Conservation (phyloP, 139 green algal species). For the Desmodesmus armatus region DNA sequence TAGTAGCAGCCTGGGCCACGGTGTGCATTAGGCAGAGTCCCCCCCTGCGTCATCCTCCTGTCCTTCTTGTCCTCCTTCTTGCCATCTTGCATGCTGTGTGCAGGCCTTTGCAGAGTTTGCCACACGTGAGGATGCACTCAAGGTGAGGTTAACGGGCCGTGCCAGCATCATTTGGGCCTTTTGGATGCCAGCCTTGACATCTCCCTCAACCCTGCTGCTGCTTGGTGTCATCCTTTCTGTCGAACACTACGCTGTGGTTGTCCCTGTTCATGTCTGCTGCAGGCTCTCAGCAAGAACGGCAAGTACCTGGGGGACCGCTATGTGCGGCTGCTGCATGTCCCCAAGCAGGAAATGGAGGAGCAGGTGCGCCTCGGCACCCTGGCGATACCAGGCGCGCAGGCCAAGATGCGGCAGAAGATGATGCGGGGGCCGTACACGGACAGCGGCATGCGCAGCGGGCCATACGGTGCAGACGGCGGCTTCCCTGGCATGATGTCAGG, state of each 20-base stretch:
- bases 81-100: neutral
- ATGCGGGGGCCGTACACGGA: constrained; percentile 37
- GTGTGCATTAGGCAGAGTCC: no score
- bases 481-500: constrained; percentile 3
- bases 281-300: constrained; percentile 75
- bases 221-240: no score
- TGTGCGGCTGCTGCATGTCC: constrained; percentile 75
- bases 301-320: constrained; percentile 80
- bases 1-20: no score
- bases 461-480: neutral
- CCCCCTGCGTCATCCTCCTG: no score
- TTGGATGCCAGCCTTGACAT: neutral
- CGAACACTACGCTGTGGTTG: neutral
- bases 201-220: neutral
- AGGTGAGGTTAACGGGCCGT: no score
- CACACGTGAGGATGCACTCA: constrained; percentile 49
- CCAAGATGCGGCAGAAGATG: constrained; percentile 64
- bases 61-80: neutral
- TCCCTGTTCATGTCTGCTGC: neutral
- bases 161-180: no score
- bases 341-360: constrained; percentile 76
- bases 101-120: constrained; percentile 64
- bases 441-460: neutral
- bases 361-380: constrained; percentile 68
- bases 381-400: constrained; percentile 62